These are phyloP conservation scores for Colletotrichum brevisporum DNA, from an alignment of 2,329 filamentous ascomycete species.

Conservation along the genomic window DNA sequence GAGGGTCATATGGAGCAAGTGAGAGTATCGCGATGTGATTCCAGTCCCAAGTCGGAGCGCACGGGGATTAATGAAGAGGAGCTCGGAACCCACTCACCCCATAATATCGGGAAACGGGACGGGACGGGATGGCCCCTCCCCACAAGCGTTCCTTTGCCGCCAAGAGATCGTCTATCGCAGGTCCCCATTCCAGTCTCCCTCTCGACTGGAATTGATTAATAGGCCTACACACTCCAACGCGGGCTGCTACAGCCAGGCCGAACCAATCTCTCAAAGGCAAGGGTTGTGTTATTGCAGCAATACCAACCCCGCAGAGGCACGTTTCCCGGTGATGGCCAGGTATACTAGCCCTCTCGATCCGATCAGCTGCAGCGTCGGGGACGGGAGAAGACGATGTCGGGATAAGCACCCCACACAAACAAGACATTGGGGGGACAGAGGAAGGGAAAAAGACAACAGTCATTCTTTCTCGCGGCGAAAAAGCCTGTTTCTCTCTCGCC, in stretches of 20 bases:
- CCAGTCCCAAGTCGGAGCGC: background rate
- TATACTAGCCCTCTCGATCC: constrained; percentile 12
- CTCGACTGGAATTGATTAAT: background rate
- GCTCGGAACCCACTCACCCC: background rate
- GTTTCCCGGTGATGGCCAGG: background rate
- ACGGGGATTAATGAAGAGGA: background rate
- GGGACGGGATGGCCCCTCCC: constrained; percentile 10
- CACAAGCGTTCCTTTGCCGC: constrained; percentile 11
- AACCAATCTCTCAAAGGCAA: background rate
- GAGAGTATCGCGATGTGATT: background rate
- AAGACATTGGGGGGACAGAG: background rate
- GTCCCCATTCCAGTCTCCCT: background rate
- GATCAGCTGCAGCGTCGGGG: constrained; percentile 9
- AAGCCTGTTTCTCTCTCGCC: background rate
- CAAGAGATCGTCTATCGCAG: background rate
- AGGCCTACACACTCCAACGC: background rate
- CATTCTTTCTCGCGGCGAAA: background rate
- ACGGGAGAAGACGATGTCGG: background rate
- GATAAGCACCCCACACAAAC: background rate
- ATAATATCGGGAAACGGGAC: constrained; percentile 2
- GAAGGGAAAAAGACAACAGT: no score
- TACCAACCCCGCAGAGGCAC: background rate
- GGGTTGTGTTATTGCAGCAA: no score
- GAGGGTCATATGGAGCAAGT: background rate
- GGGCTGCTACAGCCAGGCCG: background rate